Evolutionary conservation across 2,329 filamentous ascomycete species (phyloP), one percentile per base, ranked within the genome.

Genomic region (Monilinia fructigena): DNA sequence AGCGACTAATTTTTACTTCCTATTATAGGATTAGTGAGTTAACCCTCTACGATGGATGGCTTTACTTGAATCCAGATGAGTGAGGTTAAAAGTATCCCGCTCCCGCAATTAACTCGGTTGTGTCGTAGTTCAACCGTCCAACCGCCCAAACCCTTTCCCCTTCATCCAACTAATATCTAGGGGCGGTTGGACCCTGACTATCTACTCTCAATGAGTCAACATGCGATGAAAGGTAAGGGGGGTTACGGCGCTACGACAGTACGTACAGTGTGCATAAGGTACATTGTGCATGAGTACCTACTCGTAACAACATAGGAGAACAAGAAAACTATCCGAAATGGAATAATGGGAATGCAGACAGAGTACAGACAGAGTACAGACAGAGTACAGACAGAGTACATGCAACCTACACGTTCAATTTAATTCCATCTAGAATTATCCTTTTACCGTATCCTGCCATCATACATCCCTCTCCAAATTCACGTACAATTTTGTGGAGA

Each of bases 261-360:
- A 20, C 16, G 31, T 35, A 35, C 31, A 31, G 23, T 23, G 23
- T 23, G 23, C 23, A 23, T 23, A 23, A 23, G 23, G 31, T 31
- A 31, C 31, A 35, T 35, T 6, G 31, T 35, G 31, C 31, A 35
- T 7, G 6, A 47, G 42, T 47, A 20, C 14, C 42, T 18, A 47
- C 16, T 7, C 16, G 18, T 14, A 20, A 58, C 40, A 45, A 31
- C 40, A 45, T 58, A 16, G 55, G 55, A 59, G 11, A 59, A 48
- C 40, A 23, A 35, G 18, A 31, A 59, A 59, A 48, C 40, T 48
- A 35, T 48, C 56, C 56, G 56, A 59, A 47, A 16, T 35, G 55
- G 40, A 31, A 53, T n/a, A 35, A 35, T 35, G 31, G 31, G 31
- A 35, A 35, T 35, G 31, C 31, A 35, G 23, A 23, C 23, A 23